Evolutionary conservation across 495 filamentous ascomycete species (phyloP).

Genomic region (Corynascus novoguineensis): DNA sequence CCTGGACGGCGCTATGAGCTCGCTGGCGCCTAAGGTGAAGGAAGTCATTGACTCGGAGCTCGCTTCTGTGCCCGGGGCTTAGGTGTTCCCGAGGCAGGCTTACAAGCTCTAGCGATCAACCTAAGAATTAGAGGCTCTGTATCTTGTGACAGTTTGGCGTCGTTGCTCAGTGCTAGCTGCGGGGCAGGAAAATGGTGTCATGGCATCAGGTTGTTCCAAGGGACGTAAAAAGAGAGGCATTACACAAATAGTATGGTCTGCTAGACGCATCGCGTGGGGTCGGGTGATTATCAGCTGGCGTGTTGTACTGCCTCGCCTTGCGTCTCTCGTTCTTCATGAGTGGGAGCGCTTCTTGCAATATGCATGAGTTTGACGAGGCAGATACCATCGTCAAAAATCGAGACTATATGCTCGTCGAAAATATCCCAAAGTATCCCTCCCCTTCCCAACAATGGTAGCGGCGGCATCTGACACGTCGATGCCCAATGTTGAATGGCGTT

Average conservation of each 20-base stretch:
- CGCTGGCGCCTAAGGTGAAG: constrained; percentile 53
- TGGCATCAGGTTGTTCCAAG: neutral
- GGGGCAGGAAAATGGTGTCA: neutral
- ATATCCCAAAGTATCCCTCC: neutral
- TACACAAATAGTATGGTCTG: neutral
- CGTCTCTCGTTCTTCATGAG: neutral
- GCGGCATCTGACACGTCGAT: neutral
- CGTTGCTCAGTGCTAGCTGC: neutral
- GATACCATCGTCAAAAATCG: neutral
- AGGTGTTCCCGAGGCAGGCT: no score
- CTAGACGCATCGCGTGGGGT: constrained; percentile 7
- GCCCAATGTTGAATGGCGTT: neutral
- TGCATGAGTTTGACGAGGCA: no score
- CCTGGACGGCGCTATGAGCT: constrained; percentile 50
- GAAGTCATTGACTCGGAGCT: constrained; percentile 64
- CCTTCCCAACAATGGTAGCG: neutral
- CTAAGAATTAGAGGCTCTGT: no score
- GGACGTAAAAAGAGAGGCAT: constrained; percentile 4
- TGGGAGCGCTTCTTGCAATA: no score
- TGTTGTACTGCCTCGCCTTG: neutral
- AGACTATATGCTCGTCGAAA: neutral
- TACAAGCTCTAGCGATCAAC: no score
- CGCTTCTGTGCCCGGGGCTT: constrained; percentile 40
- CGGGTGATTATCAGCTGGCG: neutral
- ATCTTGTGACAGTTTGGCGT: neutral